Evolutionary conservation across 768 basidiomycete species (phyloP).

Genomic region (Termitomyces bulborhizus): DNA sequence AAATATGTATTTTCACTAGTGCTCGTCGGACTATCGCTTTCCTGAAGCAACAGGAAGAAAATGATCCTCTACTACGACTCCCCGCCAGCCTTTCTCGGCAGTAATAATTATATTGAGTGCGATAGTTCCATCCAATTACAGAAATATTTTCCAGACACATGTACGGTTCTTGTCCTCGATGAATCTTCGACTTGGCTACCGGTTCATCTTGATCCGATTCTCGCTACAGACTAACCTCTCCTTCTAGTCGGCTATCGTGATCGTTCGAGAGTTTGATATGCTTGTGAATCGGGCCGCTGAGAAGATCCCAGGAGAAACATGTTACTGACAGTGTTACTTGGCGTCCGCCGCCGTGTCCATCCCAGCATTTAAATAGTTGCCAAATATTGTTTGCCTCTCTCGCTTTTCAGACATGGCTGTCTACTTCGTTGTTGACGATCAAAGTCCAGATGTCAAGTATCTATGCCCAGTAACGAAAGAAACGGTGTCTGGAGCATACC

Average conservation of each 20-base stretch:
- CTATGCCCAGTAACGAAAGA: slow-evolving; percentile 30
- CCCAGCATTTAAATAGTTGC: not conserved
- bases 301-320: not conserved
- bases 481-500: slow-evolving; percentile 27
- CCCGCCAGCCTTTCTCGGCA: not conserved
- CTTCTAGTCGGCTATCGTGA: not conserved
- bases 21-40: slow-evolving; percentile 12
- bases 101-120: slow-evolving; percentile 1
- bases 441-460: slow-evolving; percentile 27
- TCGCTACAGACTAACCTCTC: not conserved
- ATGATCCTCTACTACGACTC: not conserved
- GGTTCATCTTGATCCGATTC: not conserved
- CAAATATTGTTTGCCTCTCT: not conserved
- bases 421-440: slow-evolving; percentile 34
- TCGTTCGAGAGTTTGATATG: not conserved
- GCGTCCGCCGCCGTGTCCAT: not conserved
- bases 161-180: not conserved
- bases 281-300: not conserved
- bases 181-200: not conserved
- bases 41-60: slow-evolving; percentile 4
- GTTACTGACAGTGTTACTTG: not conserved
- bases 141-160: not conserved
- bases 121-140: not conserved
- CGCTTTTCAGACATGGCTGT: slow-evolving; percentile 5
- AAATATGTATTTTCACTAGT: slow-evolving; percentile 1